Conservation (phyloP, 176 grass and related monocot genomes). For the Pharus latifolius region DNA sequence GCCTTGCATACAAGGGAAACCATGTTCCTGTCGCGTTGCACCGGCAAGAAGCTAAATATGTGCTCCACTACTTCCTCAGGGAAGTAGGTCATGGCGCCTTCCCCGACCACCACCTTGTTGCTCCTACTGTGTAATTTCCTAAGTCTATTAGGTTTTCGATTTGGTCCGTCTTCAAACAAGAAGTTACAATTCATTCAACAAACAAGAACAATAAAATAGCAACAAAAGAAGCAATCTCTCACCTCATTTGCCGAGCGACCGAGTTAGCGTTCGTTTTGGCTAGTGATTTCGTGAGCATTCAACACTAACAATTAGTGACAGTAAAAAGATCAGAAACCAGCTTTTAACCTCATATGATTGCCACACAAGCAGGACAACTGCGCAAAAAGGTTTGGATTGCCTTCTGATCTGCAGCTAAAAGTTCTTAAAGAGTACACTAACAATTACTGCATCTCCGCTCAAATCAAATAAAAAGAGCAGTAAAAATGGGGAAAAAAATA, state of each 20-base stretch:
- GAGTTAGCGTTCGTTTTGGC: too few relatives aligned
- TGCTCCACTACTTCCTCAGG: constrained; percentile 83
- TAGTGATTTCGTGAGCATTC: too few relatives aligned
- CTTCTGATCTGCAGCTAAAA: constrained; percentile 11
- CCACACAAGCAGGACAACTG: too few relatives aligned
- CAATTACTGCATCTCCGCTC: neutral
- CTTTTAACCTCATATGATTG: too few relatives aligned
- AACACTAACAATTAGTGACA: too few relatives aligned
- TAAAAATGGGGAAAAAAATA: neutral
- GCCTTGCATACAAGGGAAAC: constrained; percentile 70
- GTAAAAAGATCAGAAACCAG: too few relatives aligned
- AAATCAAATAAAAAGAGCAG: constrained; percentile 4
- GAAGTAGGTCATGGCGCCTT: constrained; percentile 64
- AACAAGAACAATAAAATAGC: too few relatives aligned
- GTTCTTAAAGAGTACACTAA: neutral
- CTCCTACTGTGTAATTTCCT: too few relatives aligned
- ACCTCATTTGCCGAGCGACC: too few relatives aligned
- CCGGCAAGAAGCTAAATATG: constrained; percentile 73
- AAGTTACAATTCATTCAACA: neutral
- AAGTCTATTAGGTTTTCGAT: constrained; percentile 4
- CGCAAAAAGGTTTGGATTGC: neutral
- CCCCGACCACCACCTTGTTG: constrained; percentile 12
- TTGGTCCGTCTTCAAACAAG: neutral
- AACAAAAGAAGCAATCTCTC: too few relatives aligned
- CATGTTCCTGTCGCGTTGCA: constrained; percentile 51